A percentile compares a stretch with the other conserved stretches of the same genome.
Evolutionary conservation across 495 filamentous ascomycete species (phyloP).

Genomic region (Penicillium waksmanii): DNA sequence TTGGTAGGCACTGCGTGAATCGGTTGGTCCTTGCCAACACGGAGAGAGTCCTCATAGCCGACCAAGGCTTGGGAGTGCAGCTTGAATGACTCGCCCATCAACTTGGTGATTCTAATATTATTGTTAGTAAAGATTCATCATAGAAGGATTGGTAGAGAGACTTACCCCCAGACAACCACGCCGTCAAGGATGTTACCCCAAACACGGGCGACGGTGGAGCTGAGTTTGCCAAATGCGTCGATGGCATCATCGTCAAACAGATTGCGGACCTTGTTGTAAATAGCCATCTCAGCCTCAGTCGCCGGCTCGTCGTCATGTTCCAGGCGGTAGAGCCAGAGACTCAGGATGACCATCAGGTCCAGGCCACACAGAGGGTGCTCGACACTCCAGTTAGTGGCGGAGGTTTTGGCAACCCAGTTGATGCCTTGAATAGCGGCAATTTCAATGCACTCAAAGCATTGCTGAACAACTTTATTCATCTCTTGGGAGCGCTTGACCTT

Average conservation of each 20-base stretch:
- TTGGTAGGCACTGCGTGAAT: constrained; percentile 51
- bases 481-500: constrained; percentile 92
- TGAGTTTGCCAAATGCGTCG: constrained; percentile 80
- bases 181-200: constrained; percentile 99
- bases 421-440: constrained; percentile 93
- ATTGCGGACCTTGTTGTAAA: constrained; percentile 94
- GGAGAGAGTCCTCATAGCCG: constrained; percentile 82
- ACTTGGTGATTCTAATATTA: constrained; percentile 79
- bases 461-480: constrained; percentile 98
- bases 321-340: constrained; percentile 96
- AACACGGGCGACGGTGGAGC: constrained; percentile 88
- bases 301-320: constrained; percentile 98
- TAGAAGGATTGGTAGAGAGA: constrained; percentile 18
- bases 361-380: constrained; percentile 96
- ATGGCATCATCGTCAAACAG: constrained; percentile 90
- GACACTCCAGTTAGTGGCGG: constrained; percentile 98
- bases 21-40: constrained; percentile 50
- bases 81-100: constrained; percentile 98
- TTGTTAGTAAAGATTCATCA: constrained; percentile 47
- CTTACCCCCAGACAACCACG: constrained; percentile 97
- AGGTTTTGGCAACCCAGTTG: constrained; percentile 96
- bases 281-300: constrained; percentile 84
- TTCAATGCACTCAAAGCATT: constrained; percentile 98
- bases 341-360: constrained; percentile 98
- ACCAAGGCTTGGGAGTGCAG: constrained; percentile 92